Conservation (phyloP, 2,329 filamentous ascomycete species). For the Trichoderma gracile region DNA sequence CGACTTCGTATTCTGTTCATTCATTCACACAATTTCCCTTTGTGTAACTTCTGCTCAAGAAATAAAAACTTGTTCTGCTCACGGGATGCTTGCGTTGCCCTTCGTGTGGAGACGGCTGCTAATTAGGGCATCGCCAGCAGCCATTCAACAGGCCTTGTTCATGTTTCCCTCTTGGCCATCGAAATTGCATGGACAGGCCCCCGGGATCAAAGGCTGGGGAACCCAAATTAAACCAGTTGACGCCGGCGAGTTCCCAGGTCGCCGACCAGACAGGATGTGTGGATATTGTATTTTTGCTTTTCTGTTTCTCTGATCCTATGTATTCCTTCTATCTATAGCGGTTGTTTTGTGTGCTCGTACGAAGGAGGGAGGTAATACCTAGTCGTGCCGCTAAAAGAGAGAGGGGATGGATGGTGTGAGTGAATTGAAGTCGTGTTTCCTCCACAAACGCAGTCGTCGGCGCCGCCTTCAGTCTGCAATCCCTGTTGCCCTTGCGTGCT, state of each 20-base stretch:
- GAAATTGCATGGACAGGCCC: constrained; percentile 4
- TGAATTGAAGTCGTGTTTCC: too few species aligned
- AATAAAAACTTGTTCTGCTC: too few species aligned
- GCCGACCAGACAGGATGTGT: constrained; percentile 15
- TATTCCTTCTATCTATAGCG: too few species aligned
- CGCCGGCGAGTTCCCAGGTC: constrained; percentile 12
- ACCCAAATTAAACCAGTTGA: not conserved
- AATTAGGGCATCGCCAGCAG: constrained; percentile 5
- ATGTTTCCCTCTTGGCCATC: not conserved
- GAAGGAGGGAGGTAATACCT: too few species aligned
- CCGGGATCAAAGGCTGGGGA: not conserved
- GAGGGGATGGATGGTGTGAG: too few species aligned
- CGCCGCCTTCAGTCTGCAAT: too few species aligned
- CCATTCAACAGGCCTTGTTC: constrained; percentile 2
- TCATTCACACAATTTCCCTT: not conserved
- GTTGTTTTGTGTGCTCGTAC: too few species aligned
- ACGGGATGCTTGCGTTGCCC: constrained; percentile 2
- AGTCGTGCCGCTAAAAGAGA: too few species aligned
- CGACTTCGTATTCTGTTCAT: constrained; percentile 12
- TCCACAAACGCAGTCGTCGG: too few species aligned
- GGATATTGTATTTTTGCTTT: not conserved
- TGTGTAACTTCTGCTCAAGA: too few species aligned
- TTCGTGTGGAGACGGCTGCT: constrained; percentile 6
- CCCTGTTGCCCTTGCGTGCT: too few species aligned
- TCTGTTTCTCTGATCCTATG: not conserved